Conservation (phyloP, 23 red algal species). For the Gracilariopsis chorda region DNA sequence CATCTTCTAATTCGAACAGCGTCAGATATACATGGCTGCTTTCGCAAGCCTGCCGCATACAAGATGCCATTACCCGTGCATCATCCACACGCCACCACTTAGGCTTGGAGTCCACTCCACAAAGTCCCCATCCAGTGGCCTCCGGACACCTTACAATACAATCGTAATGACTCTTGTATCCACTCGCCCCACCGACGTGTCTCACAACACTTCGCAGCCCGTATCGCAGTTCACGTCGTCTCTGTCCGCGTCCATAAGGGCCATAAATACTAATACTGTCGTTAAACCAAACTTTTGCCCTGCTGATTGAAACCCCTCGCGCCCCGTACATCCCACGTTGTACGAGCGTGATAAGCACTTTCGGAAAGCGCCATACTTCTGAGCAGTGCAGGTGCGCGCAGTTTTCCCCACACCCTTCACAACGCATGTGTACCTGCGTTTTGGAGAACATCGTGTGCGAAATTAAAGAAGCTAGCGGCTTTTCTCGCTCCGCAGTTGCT, state of each 20-base stretch:
- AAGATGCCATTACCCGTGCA: not conserved
- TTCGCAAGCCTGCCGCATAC: not conserved
- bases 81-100: constrained; percentile 67
- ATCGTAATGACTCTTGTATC: constrained; percentile 33
- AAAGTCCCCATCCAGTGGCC: not conserved
- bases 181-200: not conserved
- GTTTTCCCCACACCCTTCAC: not conserved
- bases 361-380: constrained; percentile 22
- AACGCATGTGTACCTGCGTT: not conserved
- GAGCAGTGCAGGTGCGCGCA: not conserved
- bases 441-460: not conserved
- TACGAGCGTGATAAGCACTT: constrained; percentile 10
- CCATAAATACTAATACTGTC: not conserved
- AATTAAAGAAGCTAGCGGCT: not conserved
- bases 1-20: constrained; percentile 18
- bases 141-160: constrained; percentile 12
- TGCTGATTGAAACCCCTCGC: not conserved
- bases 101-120: not conserved
- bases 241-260: not conserved
- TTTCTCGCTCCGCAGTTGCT: not conserved
- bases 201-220: constrained; percentile 32
- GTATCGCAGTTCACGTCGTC: constrained; percentile 21
- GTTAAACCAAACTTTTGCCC: not conserved
- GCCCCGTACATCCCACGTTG: constrained; percentile 27
- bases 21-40: not conserved